phyloP scores from a whole-genome alignment of 2,329 filamentous ascomycete species.

The Colletotrichum neosansevieriae region DNA sequence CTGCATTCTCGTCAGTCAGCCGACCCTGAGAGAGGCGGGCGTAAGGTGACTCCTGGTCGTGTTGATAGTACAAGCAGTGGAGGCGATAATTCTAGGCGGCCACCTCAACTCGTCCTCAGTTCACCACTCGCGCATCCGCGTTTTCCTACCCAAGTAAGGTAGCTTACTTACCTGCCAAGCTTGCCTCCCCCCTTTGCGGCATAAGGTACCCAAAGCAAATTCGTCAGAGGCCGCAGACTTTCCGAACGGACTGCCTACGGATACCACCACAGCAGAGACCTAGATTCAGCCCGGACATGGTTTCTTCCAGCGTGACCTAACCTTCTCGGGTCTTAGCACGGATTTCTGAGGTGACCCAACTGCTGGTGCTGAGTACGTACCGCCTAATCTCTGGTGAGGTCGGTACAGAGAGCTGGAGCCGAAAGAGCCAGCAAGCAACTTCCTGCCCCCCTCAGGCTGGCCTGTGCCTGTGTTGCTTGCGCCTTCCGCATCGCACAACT shows the following conservation, averaged over 20 bases:
- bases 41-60: conserved; percentile 22
- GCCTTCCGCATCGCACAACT: conserved; percentile 25
- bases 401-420: neutral
- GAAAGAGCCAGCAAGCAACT: conserved; percentile 14
- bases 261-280: no score
- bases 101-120: conserved; percentile 5
- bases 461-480: conserved; percentile 31
- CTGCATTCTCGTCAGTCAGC: conserved; percentile 5
- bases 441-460: conserved; percentile 15
- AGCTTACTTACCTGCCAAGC: no score
- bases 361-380: conserved; percentile 16
- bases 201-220: neutral
- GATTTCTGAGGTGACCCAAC: neutral
- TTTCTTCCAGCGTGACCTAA: neutral
- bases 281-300: no score
- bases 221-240: neutral
- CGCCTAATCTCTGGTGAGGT: neutral
- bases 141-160: no score
- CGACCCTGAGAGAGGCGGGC: conserved; percentile 3
- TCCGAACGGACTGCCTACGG: neutral
- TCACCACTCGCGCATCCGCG: neutral
- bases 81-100: neutral
- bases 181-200: no score
- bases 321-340: neutral
- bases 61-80: conserved; percentile 20